phyloP scores from a whole-genome alignment of 768 basidiomycete species.

The Boletus subparvulus region DNA sequence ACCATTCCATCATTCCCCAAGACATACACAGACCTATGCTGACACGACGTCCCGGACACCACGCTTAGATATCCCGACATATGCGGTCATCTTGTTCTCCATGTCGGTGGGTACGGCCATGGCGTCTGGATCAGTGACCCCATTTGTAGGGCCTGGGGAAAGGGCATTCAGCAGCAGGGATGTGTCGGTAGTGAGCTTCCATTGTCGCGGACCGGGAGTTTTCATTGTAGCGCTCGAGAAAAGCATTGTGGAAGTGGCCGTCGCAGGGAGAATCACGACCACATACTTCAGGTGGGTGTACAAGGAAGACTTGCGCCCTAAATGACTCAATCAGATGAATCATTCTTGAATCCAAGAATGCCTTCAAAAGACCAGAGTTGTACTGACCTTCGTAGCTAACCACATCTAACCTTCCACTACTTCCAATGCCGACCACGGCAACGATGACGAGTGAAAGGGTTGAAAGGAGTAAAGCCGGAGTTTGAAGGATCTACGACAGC shows the following conservation, averaged over 20 bases:
- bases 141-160: slow-evolving; percentile 39
- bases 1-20: slow-evolving; percentile 79
- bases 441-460: slow-evolving; percentile 77
- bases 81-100: slow-evolving; percentile 88
- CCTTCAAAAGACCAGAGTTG: too few relatives aligned
- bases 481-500: slow-evolving; percentile 20
- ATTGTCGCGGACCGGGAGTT: slow-evolving; percentile 17
- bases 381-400: slow-evolving; percentile 87
- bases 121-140: slow-evolving; percentile 51
- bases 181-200: slow-evolving; percentile 20
- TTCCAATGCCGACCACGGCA: slow-evolving; percentile 85
- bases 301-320: slow-evolving; percentile 63
- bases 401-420: slow-evolving; percentile 78
- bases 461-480: slow-evolving; percentile 15
- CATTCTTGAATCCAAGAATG: neutral
- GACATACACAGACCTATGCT: slow-evolving; percentile 79
- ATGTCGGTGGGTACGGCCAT: slow-evolving; percentile 86
- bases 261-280: slow-evolving; percentile 84
- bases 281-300: slow-evolving; percentile 80
- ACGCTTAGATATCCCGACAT: slow-evolving; percentile 74
- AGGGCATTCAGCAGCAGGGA: slow-evolving; percentile 8
- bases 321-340: neutral
- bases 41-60: slow-evolving; percentile 84
- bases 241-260: slow-evolving; percentile 52
- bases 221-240: slow-evolving; percentile 62